A percentile compares a stretch with the other conserved stretches of the same genome.
These are phyloP conservation scores for Phialemoniopsis sp. DNA, from an alignment of 2,329 filamentous ascomycete species.

Conservation along the genomic window DNA sequence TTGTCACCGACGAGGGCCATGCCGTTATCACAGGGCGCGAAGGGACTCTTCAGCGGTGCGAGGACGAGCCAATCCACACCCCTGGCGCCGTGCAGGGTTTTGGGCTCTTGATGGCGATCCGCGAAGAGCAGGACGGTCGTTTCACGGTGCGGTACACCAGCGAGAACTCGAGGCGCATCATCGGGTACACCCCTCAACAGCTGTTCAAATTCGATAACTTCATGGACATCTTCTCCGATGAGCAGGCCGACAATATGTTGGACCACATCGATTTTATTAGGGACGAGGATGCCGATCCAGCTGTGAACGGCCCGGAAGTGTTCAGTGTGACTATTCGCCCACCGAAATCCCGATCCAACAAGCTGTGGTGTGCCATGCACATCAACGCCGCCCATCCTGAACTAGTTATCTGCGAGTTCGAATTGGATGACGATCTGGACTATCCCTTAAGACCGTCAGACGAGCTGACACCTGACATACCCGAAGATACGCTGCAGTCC, in stretches of 20 bases:
- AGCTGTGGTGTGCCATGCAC: slow-evolving; percentile 87
- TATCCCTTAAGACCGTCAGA: slow-evolving; percentile 63
- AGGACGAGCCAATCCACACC: slow-evolving; percentile 87
- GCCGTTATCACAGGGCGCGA: slow-evolving; percentile 78
- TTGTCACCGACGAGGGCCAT: slow-evolving; percentile 73
- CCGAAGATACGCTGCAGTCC: slow-evolving; percentile 70
- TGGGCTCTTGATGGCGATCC: slow-evolving; percentile 70
- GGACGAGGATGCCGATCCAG: slow-evolving; percentile 74
- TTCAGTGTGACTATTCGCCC: slow-evolving; percentile 73
- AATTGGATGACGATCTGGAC: slow-evolving; percentile 71
- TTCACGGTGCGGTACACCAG: slow-evolving; percentile 71
- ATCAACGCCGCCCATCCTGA: slow-evolving; percentile 64
- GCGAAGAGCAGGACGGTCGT: slow-evolving; percentile 64
- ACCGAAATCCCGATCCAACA: slow-evolving; percentile 51
- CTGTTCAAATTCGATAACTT: slow-evolving; percentile 74
- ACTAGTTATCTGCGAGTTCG: slow-evolving; percentile 82
- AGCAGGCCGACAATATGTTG: slow-evolving; percentile 77
- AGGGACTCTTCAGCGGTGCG: slow-evolving; percentile 71
- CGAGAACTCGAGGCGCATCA: slow-evolving; percentile 72
- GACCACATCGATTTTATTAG: slow-evolving; percentile 87
- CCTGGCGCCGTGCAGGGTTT: slow-evolving; percentile 81
- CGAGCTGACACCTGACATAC: slow-evolving; percentile 55
- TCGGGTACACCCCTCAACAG: slow-evolving; percentile 73
- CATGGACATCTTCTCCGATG: slow-evolving; percentile 77
- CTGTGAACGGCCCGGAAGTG: slow-evolving; percentile 76